These are phyloP conservation scores for Epichloe coenophiala DNA, from an alignment of 2,329 filamentous ascomycete genomes.

Conservation along the genomic window DNA sequence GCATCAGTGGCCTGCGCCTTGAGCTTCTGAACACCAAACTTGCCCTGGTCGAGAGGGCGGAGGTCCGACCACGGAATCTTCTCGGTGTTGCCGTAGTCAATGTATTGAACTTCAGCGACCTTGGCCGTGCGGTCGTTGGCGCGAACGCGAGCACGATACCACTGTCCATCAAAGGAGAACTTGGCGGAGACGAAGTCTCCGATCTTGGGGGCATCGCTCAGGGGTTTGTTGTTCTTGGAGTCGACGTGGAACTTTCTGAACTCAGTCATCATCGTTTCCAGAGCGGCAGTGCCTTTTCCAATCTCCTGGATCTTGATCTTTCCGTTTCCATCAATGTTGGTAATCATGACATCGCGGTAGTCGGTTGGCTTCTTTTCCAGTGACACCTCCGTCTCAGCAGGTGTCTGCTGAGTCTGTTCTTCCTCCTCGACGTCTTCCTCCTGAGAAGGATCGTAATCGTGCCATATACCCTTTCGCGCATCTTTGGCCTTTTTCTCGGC, in stretches of 20 bases:
- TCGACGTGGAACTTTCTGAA: slow-evolving; percentile 88
- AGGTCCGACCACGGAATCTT: slow-evolving; percentile 73
- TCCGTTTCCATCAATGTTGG: slow-evolving; percentile 71
- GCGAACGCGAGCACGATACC: slow-evolving; percentile 86
- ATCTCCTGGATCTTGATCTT: slow-evolving; percentile 86
- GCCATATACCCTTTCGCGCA: slow-evolving; percentile 75
- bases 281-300: slow-evolving; percentile 68
- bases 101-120: slow-evolving; percentile 80
- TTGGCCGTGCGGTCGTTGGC: slow-evolving; percentile 86
- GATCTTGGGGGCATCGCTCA: slow-evolving; percentile 69
- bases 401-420: slow-evolving; percentile 35
- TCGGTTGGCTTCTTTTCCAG: slow-evolving; percentile 58
- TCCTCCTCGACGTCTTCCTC: slow-evolving; percentile 51
- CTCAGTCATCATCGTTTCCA: slow-evolving; percentile 78
- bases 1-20: slow-evolving; percentile 81
- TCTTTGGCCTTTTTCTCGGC: slow-evolving; percentile 88
- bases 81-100: slow-evolving; percentile 95
- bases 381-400: slow-evolving; percentile 35
- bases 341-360: slow-evolving; percentile 88
- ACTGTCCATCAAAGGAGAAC: slow-evolving; percentile 79
- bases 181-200: slow-evolving; percentile 85
- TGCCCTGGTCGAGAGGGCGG: slow-evolving; percentile 62
- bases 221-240: slow-evolving; percentile 60
- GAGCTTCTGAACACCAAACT: slow-evolving; percentile 71
- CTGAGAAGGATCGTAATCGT: slow-evolving; percentile 84